Conservation (phyloP, 257 asterid genomes). For the Salvia hispanica region DNA sequence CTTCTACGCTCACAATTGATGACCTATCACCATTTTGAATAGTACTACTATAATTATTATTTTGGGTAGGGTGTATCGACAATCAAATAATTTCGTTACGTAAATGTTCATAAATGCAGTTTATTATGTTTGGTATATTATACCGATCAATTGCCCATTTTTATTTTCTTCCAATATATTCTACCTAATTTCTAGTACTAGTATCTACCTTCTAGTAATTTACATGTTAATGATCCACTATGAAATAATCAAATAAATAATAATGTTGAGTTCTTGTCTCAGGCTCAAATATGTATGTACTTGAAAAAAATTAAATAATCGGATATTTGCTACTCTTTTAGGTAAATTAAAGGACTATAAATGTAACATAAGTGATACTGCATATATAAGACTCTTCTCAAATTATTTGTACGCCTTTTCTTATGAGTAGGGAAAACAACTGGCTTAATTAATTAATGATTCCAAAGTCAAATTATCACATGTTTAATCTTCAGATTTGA, state of each 20-base stretch:
- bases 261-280: no score
- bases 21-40: slow-evolving; percentile 12
- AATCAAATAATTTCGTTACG: background rate
- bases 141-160: background rate
- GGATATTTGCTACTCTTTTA: no score
- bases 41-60: no score
- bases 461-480: slow-evolving; percentile 25
- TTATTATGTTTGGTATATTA: background rate
- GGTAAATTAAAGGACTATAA: background rate
- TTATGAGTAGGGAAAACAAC: background rate
- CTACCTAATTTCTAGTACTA: no score
- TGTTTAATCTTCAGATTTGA: slow-evolving; percentile 18
- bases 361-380: background rate
- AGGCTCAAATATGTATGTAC: no score
- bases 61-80: background rate
- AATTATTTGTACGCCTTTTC: background rate
- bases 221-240: no score
- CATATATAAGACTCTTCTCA: no score
- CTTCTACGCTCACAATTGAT: slow-evolving; percentile 24
- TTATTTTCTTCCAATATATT: no score
- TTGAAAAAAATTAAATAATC: no score
- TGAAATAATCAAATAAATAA: no score
- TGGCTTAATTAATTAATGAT: background rate
- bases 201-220: no score
- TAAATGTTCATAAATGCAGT: background rate